These are phyloP conservation scores for Cercophora newfieldiana DNA, from an alignment of 495 filamentous ascomycete genomes.

Conservation along the genomic window DNA sequence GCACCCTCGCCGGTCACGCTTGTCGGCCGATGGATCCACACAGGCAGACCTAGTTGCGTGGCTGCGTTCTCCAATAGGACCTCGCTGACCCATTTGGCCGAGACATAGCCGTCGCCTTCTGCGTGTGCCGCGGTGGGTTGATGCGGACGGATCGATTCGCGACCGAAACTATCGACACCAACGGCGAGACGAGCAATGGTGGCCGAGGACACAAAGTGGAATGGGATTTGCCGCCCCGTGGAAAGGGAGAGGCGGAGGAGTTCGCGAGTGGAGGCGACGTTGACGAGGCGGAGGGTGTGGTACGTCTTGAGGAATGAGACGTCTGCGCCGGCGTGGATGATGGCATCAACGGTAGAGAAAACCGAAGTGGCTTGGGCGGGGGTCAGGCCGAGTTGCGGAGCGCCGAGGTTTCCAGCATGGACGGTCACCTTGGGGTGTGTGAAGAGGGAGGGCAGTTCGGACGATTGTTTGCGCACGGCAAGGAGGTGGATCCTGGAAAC, in stretches of 20 bases:
- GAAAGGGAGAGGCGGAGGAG: constrained; percentile 39
- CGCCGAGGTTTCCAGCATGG: constrained; percentile 43
- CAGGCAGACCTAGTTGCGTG: constrained; percentile 30
- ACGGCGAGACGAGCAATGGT: constrained; percentile 29
- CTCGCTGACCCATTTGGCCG: constrained; percentile 59
- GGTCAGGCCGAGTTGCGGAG: constrained; percentile 43
- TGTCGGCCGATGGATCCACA: constrained; percentile 47
- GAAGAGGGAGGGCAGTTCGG: constrained; percentile 28
- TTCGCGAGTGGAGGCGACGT: constrained; percentile 46
- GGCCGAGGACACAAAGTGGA: constrained; percentile 54
- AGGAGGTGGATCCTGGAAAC: constrained; percentile 27
- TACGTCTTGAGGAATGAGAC: constrained; percentile 53
- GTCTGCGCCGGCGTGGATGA: constrained; percentile 57
- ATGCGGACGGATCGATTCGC: constrained; percentile 18
- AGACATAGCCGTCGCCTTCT: constrained; percentile 44
- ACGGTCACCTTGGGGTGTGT: constrained; percentile 33
- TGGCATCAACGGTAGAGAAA: constrained; percentile 34
- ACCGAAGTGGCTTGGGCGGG: constrained; percentile 28
- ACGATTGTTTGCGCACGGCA: constrained; percentile 24
- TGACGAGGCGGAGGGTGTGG: constrained; percentile 38
- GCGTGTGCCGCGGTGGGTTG: neutral
- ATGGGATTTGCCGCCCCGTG: constrained; percentile 33
- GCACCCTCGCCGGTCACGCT: constrained; percentile 14
- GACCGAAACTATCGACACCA: constrained; percentile 24
- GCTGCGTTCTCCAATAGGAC: constrained; percentile 41